These are phyloP conservation scores for Ophiocordyceps sinensis DNA, from an alignment of 2,329 filamentous ascomycete species.

Conservation along the genomic window DNA sequence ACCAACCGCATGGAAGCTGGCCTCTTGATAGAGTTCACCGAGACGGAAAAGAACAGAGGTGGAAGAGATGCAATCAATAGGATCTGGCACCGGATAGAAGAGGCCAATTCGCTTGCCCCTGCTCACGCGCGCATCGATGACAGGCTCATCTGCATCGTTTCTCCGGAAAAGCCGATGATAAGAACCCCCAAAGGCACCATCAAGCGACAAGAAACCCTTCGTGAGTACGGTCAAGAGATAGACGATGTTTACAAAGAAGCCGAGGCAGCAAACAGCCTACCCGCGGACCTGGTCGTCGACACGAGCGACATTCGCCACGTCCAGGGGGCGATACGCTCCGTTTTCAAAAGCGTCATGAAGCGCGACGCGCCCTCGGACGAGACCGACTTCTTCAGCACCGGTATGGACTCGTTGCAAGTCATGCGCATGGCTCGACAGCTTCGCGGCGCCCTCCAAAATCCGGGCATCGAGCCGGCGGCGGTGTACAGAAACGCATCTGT, in stretches of 20 bases:
- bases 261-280: not conserved
- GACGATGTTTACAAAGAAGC: constrained; percentile 3
- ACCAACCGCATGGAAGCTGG: not conserved
- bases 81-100: constrained; percentile 1
- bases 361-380: not conserved
- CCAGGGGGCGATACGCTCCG: not conserved
- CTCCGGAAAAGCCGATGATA: not conserved
- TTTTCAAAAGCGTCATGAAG: not conserved
- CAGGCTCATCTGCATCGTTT: not conserved
- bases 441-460: not conserved
- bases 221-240: constrained; percentile 3
- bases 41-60: not conserved
- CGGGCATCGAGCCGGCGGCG: not conserved
- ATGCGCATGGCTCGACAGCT: not conserved
- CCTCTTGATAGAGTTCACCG: not conserved
- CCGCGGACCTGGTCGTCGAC: not conserved
- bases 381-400: constrained; percentile 2
- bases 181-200: constrained; percentile 3
- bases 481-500: not conserved
- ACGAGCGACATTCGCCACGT: not conserved
- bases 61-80: not conserved
- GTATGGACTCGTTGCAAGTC: constrained; percentile 4
- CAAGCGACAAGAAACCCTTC: constrained; percentile 5
- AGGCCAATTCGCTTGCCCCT: constrained; percentile 1
- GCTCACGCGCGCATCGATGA: constrained; percentile 2